A percentile compares a stretch with the other conserved stretches of the same genome.
These are phyloP conservation scores for Pisolithus thermaeus DNA, from an alignment of 1,284 basidiomycete genomes.

Conservation along the genomic window DNA sequence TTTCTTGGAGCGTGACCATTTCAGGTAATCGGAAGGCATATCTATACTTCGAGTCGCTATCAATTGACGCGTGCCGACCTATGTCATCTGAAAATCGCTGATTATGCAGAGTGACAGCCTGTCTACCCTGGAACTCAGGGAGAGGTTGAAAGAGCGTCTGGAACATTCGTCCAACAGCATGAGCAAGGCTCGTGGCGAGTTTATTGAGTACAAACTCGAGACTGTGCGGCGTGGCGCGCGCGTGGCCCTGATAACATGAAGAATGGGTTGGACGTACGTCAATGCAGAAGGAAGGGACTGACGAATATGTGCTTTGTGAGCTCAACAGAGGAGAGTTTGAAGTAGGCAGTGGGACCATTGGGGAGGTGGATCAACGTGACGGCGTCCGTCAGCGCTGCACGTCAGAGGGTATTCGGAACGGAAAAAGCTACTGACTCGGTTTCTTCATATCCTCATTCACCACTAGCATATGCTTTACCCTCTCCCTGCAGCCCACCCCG, in stretches of 20 bases:
- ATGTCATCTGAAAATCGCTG: slow-evolving; percentile 94
- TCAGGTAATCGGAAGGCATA: slow-evolving; percentile 91
- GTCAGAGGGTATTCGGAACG: slow-evolving; percentile 3
- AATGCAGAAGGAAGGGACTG: slow-evolving; percentile 21
- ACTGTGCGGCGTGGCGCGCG: slow-evolving; percentile 85
- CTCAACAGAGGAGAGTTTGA: slow-evolving; percentile 88
- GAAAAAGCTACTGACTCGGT: slow-evolving; percentile 61
- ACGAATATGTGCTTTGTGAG: slow-evolving; percentile 85
- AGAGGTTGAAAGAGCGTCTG: slow-evolving; percentile 94
- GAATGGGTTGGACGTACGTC: slow-evolving; percentile 1
- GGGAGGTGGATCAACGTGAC: slow-evolving; percentile 92
- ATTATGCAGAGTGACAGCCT: slow-evolving; percentile 97
- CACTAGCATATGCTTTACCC: slow-evolving; percentile 87
- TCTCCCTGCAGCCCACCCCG: slow-evolving; percentile 88
- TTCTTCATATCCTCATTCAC: slow-evolving; percentile 94
- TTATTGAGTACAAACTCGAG: slow-evolving; percentile 96
- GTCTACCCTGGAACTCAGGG: slow-evolving; percentile 93
- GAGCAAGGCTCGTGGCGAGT: slow-evolving; percentile 92
- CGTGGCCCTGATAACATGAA: slow-evolving; percentile 69
- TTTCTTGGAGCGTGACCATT: slow-evolving; percentile 94
- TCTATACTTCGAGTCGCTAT: slow-evolving; percentile 33
- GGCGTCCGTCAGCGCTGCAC: slow-evolving; percentile 49
- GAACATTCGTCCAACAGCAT: slow-evolving; percentile 90
- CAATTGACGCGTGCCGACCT: slow-evolving; percentile 43
- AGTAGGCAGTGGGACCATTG: slow-evolving; percentile 91